Evolutionary conservation across 2,329 filamentous ascomycete species (phyloP).

Genomic region (Colletotrichum ledebouriae): DNA sequence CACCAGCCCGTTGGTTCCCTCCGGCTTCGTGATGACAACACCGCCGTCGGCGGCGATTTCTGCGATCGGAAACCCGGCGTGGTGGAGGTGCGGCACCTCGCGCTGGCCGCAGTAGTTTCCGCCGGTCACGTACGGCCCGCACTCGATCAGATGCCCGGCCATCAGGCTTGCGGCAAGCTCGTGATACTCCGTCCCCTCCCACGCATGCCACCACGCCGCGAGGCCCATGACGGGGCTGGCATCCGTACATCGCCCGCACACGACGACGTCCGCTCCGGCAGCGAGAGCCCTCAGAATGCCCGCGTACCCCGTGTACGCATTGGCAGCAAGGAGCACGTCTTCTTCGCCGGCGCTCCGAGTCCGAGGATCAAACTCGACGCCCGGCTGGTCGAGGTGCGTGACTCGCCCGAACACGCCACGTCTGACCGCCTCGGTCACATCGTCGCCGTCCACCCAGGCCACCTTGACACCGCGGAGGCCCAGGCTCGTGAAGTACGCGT

Average conservation of each 20-base stretch:
- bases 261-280: slow-evolving; percentile 60
- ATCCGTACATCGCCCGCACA: slow-evolving; percentile 63
- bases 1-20: slow-evolving; percentile 53
- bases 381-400: slow-evolving; percentile 42
- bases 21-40: slow-evolving; percentile 53
- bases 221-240: slow-evolving; percentile 68
- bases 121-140: slow-evolving; percentile 66
- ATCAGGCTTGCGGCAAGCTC: slow-evolving; percentile 63
- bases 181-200: slow-evolving; percentile 62
- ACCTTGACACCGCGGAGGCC: slow-evolving; percentile 49
- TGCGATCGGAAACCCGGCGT: slow-evolving; percentile 55
- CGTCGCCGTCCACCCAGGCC: slow-evolving; percentile 55
- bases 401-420: slow-evolving; percentile 43
- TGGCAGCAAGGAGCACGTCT: slow-evolving; percentile 51
- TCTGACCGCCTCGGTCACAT: slow-evolving; percentile 48
- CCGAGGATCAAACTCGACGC: slow-evolving; percentile 31
- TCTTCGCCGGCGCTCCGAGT: background rate
- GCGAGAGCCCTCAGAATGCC: slow-evolving; percentile 60
- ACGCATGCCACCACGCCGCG: slow-evolving; percentile 68
- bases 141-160: slow-evolving; percentile 68
- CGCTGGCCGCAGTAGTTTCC: slow-evolving; percentile 67
- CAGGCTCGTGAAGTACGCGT: slow-evolving; percentile 48
- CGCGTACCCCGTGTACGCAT: slow-evolving; percentile 65
- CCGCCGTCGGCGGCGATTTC: slow-evolving; percentile 52
- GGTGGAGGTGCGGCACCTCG: slow-evolving; percentile 50